Conservation (phyloP, 257 asterid genomes). For the Solanum sejunctum region DNA sequence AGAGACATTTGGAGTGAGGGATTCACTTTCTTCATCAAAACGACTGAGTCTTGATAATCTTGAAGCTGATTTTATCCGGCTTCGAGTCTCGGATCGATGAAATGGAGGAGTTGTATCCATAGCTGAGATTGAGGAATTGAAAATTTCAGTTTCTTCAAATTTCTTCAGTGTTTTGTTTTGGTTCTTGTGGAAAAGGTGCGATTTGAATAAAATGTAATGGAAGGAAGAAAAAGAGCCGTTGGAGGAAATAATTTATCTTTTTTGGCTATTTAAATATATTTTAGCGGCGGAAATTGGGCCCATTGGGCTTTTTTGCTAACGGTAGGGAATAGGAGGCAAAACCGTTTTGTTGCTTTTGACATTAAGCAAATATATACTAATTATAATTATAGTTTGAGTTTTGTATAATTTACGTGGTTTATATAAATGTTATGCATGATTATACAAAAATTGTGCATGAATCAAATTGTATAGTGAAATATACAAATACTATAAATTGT, state of each 20-base stretch:
- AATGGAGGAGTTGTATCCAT: constrained; percentile 59
- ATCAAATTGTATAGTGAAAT: too few relatives aligned
- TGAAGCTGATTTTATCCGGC: constrained; percentile 53
- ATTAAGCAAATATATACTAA: neutral
- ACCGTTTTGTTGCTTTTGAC: constrained; percentile 12
- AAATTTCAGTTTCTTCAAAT: neutral
- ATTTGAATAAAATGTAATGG: neutral
- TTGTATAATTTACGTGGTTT: too few relatives aligned
- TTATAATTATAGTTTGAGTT: too few relatives aligned
- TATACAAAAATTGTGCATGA: too few relatives aligned
- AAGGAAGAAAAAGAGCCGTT: constrained; percentile 52
- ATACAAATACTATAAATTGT: too few relatives aligned
- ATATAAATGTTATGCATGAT: too few relatives aligned
- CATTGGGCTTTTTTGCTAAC: constrained; percentile 13
- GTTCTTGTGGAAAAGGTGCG: neutral
- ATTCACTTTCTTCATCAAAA: constrained; percentile 25
- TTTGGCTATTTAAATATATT: neutral
- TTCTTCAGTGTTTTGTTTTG: neutral
- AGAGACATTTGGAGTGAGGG: constrained; percentile 37
- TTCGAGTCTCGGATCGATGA: constrained; percentile 38
- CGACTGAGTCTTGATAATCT: constrained; percentile 57
- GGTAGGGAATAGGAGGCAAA: constrained; percentile 22
- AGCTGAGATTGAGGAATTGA: neutral
- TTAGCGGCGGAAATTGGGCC: neutral
- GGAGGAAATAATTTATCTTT: constrained; percentile 3